Conservation (phyloP, 2,329 filamentous ascomycete species). For the Elsinoe necatrix region DNA sequence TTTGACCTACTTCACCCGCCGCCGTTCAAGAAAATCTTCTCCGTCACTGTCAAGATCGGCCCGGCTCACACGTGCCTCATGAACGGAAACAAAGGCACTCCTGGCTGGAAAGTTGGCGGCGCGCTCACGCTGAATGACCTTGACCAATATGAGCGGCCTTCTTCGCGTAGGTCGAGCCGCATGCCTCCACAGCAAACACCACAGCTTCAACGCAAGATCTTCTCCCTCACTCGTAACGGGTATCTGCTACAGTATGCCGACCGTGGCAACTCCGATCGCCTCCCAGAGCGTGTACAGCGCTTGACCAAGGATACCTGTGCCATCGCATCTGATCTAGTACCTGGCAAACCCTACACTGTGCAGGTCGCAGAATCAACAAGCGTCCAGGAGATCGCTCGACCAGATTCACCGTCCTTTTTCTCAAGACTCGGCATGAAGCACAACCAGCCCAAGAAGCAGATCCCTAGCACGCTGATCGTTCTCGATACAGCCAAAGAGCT, state of each 20-base stretch:
- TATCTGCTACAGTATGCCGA: constrained; percentile 67
- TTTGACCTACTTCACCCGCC: constrained; percentile 11
- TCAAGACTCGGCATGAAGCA: constrained; percentile 55
- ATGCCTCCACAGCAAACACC: constrained; percentile 26
- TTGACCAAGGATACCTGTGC: constrained; percentile 68
- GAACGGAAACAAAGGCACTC: neutral
- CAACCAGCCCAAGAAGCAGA: constrained; percentile 45
- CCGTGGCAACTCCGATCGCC: constrained; percentile 59
- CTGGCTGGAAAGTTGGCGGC: constrained; percentile 1
- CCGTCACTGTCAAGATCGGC: constrained; percentile 3
- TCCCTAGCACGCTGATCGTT: constrained; percentile 61
- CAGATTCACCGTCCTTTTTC: constrained; percentile 51
- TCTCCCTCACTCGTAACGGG: constrained; percentile 61
- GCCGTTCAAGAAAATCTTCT: constrained; percentile 12
- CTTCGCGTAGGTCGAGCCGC: constrained; percentile 26
- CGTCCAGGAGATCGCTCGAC: constrained; percentile 47
- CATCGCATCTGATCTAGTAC: constrained; percentile 71
- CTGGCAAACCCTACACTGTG: constrained; percentile 70
- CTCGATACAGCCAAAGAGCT: constrained; percentile 66
- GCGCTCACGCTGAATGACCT: neutral
- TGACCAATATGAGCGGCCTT: neutral
- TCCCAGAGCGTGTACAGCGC: constrained; percentile 65
- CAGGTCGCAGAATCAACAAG: constrained; percentile 59
- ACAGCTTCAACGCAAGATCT: constrained; percentile 63
- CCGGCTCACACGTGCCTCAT: constrained; percentile 13